Percentiles rank a stretch among this genome's conserved stretches.
These are phyloP conservation scores for Acidiella bohemica DNA, from an alignment of 495 filamentous ascomycete genomes.

Conservation along the genomic window DNA sequence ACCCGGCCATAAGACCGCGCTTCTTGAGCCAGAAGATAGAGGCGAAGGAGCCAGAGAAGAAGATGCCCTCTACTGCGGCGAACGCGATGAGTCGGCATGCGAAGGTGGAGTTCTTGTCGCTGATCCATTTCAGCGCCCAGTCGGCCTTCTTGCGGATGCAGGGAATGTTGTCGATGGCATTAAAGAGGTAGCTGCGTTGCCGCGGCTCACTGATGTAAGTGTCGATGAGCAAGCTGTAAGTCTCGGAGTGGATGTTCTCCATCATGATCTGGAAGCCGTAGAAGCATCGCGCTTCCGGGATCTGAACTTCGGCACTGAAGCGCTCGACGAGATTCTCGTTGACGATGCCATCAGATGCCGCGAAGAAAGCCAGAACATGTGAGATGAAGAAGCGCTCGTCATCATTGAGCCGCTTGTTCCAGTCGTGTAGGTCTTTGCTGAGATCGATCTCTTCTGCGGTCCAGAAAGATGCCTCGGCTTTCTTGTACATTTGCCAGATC, in stretches of 20 bases:
- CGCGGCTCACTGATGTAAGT: conserved; percentile 99
- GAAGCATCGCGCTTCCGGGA: conserved; percentile 97
- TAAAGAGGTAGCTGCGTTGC: conserved; percentile 90
- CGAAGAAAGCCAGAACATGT: conserved; percentile 97
- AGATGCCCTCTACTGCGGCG: conserved; percentile 96
- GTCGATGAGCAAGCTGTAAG: conserved; percentile 97
- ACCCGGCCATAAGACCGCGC: conserved; percentile 94
- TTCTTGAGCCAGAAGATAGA: conserved; percentile 99
- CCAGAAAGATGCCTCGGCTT: conserved; percentile 99
- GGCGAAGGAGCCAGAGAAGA: conserved; percentile 98
- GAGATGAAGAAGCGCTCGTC: conserved; percentile 98
- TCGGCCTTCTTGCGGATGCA: conserved; percentile 96
- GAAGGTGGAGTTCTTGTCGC: conserved; percentile 82
- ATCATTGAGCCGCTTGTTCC: conserved; percentile 93
- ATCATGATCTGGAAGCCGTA: conserved; percentile 99
- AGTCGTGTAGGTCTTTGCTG: conserved; percentile 96
- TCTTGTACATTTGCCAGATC: conserved; percentile 99
- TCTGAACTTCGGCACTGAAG: conserved; percentile 93
- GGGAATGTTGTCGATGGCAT: conserved; percentile 96
- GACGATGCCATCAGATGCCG: conserved; percentile 98
- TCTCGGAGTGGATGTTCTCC: conserved; percentile 99
- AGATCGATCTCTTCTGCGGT: conserved; percentile 98
- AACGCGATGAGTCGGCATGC: conserved; percentile 93
- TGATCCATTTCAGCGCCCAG: conserved; percentile 92
- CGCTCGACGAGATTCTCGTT: conserved; percentile 98